Evolutionary conservation across 106 monocot genomes (phyloP), one percentile per base, ranked within the genome.

Genomic region (Apostasia ramifera): DNA sequence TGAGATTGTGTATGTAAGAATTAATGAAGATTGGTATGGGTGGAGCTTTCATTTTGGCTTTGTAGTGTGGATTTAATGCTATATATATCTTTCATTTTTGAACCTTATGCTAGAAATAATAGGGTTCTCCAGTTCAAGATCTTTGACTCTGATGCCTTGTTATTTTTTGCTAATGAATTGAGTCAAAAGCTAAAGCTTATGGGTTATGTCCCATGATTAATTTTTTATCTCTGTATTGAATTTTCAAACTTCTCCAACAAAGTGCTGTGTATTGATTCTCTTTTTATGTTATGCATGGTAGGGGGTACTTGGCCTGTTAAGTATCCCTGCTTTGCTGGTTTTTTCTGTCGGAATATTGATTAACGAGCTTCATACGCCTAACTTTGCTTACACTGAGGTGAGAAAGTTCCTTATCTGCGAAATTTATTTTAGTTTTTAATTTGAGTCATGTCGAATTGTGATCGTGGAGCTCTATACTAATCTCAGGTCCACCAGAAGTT

Each of bases 301-400:
- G 92, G 88, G 85, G 14, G 86, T 81, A 37, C 74, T 93, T 67
- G 92, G 92, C 54, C 75, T 89, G 71, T 72, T 89, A 55, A 77
- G 89, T 73, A 77, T 93, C 61, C 83, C 92, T 44, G 72, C 80
- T 57, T 74, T 68, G 2, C 57, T 94, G 59, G 80, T 84, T 5
- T 73, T 90, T 55, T 66, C 63, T 60, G 82, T 84, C 39, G 93
- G 89, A 63, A 72, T 86, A 53, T 8, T 89, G 63, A 73, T 89
- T 9, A 84, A 81, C 70, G 86, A 86, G 57, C 47, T 4, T 14
- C 77, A 63, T 10, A 69, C 52, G 0, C 75, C 83, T 37, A 80
- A 84, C 51, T 81, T 86, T 71, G 62, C 68, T 60, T 83, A 89
- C 45, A 69, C 63, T 55, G 76, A 89, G 89, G 86, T 83, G 53